A percentile compares a stretch with the other conserved stretches of the same genome.
phyloP scores from a whole-genome alignment of 2,329 filamentous ascomycete species.

The Massarina eburnea region DNA sequence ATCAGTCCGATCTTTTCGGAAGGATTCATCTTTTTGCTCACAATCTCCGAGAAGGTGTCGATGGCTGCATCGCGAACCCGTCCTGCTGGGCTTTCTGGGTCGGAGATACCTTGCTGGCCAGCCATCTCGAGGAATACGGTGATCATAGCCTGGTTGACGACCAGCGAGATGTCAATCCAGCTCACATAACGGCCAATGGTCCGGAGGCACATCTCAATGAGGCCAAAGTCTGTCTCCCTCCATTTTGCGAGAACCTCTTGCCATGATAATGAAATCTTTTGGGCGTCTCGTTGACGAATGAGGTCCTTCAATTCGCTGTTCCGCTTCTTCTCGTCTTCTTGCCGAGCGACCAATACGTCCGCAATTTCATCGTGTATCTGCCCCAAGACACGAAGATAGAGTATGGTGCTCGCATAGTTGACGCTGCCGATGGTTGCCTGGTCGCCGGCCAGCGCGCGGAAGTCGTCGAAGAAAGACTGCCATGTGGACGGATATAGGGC shows the following conservation, averaged over 20 bases:
- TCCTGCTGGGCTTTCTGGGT: conserved; percentile 62
- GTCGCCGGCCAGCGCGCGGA: conserved; percentile 72
- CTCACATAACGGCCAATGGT: conserved; percentile 97
- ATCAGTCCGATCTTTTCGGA: conserved; percentile 94
- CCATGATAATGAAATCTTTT: conserved; percentile 87
- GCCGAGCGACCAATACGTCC: conserved; percentile 81
- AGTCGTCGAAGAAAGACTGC: conserved; percentile 89
- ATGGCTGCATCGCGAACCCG: conserved; percentile 88
- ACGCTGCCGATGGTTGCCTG: conserved; percentile 59
- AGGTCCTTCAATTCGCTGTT: conserved; percentile 91
- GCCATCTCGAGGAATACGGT: conserved; percentile 82
- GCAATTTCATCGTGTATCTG: conserved; percentile 98
- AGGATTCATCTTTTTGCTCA: conserved; percentile 96
- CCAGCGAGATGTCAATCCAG: conserved; percentile 95
- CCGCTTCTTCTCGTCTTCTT: conserved; percentile 76
- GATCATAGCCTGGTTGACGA: conserved; percentile 82
- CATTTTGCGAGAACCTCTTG: conserved; percentile 84
- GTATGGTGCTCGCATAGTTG: conserved; percentile 74
- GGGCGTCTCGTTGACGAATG: conserved; percentile 81
- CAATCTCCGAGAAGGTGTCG: conserved; percentile 92
- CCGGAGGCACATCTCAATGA: conserved; percentile 86
- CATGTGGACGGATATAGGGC: conserved; percentile 83
- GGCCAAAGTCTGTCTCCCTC: conserved; percentile 63
- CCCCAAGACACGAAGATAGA: conserved; percentile 85
- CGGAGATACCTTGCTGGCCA: conserved; percentile 65